Percentiles rank a stretch among this genome's conserved stretches.
Conservation (phyloP, 2,329 filamentous ascomycete genomes). For the Diaporthe ilicicola region DNA sequence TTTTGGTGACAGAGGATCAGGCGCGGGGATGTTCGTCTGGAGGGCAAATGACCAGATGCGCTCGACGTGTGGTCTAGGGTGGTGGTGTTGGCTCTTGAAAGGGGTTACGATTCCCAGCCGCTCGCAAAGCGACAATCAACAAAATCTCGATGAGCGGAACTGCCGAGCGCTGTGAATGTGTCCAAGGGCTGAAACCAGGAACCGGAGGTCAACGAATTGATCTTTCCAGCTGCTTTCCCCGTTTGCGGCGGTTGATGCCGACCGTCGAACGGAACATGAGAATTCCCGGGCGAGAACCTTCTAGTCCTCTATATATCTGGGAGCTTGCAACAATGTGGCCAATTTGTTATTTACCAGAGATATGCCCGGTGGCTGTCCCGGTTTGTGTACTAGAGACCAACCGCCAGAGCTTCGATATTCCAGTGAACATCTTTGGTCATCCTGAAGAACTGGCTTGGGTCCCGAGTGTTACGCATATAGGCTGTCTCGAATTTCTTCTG, state of each 20-base stretch:
- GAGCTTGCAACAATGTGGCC: not conserved
- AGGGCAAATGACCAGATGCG: slow-evolving; percentile 10
- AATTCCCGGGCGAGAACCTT: not conserved
- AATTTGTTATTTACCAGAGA: not conserved
- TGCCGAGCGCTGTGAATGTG: slow-evolving; percentile 5
- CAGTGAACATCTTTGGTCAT: not conserved
- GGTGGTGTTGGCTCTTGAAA: slow-evolving; percentile 10
- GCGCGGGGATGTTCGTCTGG: slow-evolving; percentile 29
- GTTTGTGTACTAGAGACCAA: not conserved
- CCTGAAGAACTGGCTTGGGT: not conserved
- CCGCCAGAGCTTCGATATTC: not conserved
- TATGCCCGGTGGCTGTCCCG: not conserved
- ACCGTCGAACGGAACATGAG: not conserved
- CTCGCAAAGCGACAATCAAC: slow-evolving; percentile 29
- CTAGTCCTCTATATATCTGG: not conserved
- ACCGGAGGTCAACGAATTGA: not conserved
- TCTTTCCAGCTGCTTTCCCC: not conserved
- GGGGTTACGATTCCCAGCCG: slow-evolving; percentile 8
- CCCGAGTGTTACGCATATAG: no score
- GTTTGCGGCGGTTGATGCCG: not conserved
- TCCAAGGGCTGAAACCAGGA: not conserved
- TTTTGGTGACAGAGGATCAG: slow-evolving; percentile 26
- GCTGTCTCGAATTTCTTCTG: not conserved
- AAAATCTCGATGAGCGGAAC: not conserved
- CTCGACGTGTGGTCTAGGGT: slow-evolving; percentile 3